A percentile compares a stretch with the other conserved stretches of the same genome.
These are phyloP conservation scores for Ogataea glucozyma DNA, from an alignment of 805 yeast species.

Conservation along the genomic window DNA sequence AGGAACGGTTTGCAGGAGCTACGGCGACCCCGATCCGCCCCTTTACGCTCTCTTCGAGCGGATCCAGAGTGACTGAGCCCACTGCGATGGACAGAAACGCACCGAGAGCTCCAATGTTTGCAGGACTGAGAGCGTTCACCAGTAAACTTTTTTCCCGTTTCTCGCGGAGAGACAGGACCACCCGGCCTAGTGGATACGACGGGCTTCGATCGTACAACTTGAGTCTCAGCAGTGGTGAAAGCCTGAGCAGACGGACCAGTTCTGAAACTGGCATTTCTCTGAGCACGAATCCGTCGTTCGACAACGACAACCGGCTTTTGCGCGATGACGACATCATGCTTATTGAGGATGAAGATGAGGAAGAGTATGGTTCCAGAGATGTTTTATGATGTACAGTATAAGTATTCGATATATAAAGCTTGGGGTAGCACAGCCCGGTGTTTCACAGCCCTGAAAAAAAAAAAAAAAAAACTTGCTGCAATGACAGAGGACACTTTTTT, in stretches of 20 bases:
- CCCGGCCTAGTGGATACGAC: constrained; percentile 13
- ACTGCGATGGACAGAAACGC: not conserved
- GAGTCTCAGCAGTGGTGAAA: constrained; percentile 14
- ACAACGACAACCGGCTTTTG: constrained; percentile 31
- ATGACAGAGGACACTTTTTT: not conserved
- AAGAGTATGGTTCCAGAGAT: constrained; percentile 12
- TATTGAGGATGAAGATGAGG: constrained; percentile 29
- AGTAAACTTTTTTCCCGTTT: constrained; percentile 3
- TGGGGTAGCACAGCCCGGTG: not conserved
- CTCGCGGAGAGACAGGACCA: not conserved
- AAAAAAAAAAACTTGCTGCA: not conserved
- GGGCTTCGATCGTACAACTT: constrained; percentile 29
- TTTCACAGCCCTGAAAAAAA: not conserved
- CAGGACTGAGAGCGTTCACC: not conserved
- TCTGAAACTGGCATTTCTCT: constrained; percentile 30
- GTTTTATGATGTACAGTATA: constrained; percentile 8
- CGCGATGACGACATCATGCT: constrained; percentile 33
- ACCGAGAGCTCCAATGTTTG: not conserved
- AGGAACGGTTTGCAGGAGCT: constrained; percentile 9
- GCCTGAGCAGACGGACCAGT: constrained; percentile 20
- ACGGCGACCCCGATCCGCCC: constrained; percentile 19
- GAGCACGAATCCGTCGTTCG: constrained; percentile 27
- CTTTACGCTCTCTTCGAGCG: constrained; percentile 21
- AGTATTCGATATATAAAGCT: not conserved
- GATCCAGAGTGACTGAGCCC: not conserved